Conservation (phyloP, 2,329 filamentous ascomycete genomes). For the Microsporum ferrugineum region DNA sequence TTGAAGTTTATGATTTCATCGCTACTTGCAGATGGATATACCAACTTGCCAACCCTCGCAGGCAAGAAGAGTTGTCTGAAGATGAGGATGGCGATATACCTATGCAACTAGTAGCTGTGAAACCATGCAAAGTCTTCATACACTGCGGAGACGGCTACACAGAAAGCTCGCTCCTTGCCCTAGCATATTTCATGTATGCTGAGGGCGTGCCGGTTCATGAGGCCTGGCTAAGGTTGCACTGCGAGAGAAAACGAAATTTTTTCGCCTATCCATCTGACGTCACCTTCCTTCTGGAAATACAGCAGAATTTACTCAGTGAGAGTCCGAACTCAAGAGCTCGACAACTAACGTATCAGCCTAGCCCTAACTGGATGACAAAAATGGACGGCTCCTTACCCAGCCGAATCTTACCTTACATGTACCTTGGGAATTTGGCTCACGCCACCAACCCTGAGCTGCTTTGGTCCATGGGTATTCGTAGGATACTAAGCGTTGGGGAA, state of each 20-base stretch:
- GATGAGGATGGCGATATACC: slow-evolving; percentile 47
- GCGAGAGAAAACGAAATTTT: slow-evolving; percentile 73
- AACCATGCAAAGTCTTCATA: slow-evolving; percentile 62
- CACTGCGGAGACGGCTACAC: slow-evolving; percentile 96
- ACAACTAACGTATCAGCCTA: slow-evolving; percentile 18
- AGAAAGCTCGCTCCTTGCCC: slow-evolving; percentile 74
- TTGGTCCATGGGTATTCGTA: slow-evolving; percentile 65
- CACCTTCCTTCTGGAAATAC: slow-evolving; percentile 62
- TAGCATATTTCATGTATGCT: slow-evolving; percentile 90
- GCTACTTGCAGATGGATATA: slow-evolving; percentile 87
- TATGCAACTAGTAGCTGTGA: slow-evolving; percentile 33
- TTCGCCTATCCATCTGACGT: slow-evolving; percentile 93
- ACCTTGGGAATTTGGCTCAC: slow-evolving; percentile 83
- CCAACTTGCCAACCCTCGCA: slow-evolving; percentile 58
- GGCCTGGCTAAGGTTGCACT: slow-evolving; percentile 80
- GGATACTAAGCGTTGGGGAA: slow-evolving; percentile 88
- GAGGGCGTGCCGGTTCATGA: slow-evolving; percentile 69
- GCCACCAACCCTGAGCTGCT: slow-evolving; percentile 87
- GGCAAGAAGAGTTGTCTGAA: slow-evolving; percentile 21
- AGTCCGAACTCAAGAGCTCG: slow-evolving; percentile 24
- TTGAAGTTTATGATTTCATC: slow-evolving; percentile 71
- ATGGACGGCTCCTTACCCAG: slow-evolving; percentile 88
- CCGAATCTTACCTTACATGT: slow-evolving; percentile 84
- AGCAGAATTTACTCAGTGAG: slow-evolving; percentile 57
- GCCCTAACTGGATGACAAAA: slow-evolving; percentile 69